Evolutionary conservation across 345 rosid species (phyloP), one percentile per base, ranked within the genome.

Genomic region (Syzygium aqueum): DNA sequence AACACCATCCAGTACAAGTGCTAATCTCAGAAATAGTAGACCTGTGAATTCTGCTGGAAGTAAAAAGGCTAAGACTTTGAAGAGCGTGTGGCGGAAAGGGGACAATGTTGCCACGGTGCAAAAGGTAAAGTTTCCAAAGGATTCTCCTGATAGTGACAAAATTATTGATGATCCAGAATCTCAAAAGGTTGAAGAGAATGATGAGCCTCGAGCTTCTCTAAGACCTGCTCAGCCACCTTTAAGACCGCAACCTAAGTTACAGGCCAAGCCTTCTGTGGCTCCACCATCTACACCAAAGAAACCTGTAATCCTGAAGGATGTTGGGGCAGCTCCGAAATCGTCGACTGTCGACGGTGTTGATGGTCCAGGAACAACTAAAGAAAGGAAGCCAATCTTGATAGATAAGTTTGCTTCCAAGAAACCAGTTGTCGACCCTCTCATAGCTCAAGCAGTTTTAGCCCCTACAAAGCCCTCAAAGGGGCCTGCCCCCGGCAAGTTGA

Each of bases 81-180:
- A 94, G 95, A 97, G 98, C 87, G 99, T 97, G 85, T 97, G 99
- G 99, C 92, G 96, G 85, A 97, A 95, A 91, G 99, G 99, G 19
- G 99, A 97, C 89, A 88, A 93, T 17, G 94, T 95, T 33, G 93
- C 93, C 40, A 87, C 86, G 51, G 92, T 94, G 88, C 93, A 93
- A 63, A 97, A 91, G 92, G 94, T 93, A 67, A 96, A 91, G 92
- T 92, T 93, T 90, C 97, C 93, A 5, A 90, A 94, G 90, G 91
- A 94, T 90, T 88, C 89, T 85, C 94, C 97, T 51, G 93, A 90
- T 91, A 85, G 65, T 87, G 86, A n/a, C 86, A 88, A 40, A 59
- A 91, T 63, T 78, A 85, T 89, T 86, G 87, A 80, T 43, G 90
- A 84, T 59, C 89, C 84, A 59, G 91, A 90, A 84, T 52, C 89